Evolutionary conservation across 1,139 yeast species (phyloP).

Genomic region (Hemisphaericaspora subhashii): DNA sequence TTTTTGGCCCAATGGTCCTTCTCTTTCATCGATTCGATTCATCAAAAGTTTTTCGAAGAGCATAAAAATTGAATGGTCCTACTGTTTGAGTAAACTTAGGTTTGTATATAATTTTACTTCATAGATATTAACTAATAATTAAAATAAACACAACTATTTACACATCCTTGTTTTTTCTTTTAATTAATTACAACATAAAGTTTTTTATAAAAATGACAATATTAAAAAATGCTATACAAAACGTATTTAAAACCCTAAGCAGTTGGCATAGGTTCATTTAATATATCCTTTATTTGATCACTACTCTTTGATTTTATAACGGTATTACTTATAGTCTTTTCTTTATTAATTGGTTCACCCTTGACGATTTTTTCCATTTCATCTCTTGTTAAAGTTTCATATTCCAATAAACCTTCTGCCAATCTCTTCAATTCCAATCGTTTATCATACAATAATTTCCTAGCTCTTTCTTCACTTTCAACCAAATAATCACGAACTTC

Average conservation of each 20-base stretch:
- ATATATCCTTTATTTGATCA: constrained; percentile 11
- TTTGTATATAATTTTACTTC: no score
- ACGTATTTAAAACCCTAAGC: constrained; percentile 2
- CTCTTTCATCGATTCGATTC: no score
- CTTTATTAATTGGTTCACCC: constrained; percentile 72
- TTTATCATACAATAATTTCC: constrained; percentile 61
- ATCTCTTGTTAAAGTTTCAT: constrained; percentile 88
- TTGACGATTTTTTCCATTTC: constrained; percentile 85
- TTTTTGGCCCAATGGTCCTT: no score
- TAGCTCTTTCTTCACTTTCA: constrained; percentile 77
- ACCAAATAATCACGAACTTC: constrained; percentile 79
- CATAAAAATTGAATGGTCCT: no score
- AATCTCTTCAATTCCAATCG: constrained; percentile 76
- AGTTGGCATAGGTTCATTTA: constrained; percentile 13
- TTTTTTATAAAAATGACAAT: neutral
- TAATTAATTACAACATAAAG: no score
- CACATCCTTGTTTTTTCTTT: no score
- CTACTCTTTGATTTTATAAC: constrained; percentile 52
- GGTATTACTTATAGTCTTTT: constrained; percentile 70
- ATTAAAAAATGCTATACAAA: neutral
- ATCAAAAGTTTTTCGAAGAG: no score
- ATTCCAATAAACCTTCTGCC: constrained; percentile 91
- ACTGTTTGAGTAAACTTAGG: no score
- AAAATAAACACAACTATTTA: neutral
- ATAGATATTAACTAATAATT: no score